phyloP scores from a whole-genome alignment of 2,329 filamentous ascomycete genomes.

The Coniosporium tulheliwenetii region DNA sequence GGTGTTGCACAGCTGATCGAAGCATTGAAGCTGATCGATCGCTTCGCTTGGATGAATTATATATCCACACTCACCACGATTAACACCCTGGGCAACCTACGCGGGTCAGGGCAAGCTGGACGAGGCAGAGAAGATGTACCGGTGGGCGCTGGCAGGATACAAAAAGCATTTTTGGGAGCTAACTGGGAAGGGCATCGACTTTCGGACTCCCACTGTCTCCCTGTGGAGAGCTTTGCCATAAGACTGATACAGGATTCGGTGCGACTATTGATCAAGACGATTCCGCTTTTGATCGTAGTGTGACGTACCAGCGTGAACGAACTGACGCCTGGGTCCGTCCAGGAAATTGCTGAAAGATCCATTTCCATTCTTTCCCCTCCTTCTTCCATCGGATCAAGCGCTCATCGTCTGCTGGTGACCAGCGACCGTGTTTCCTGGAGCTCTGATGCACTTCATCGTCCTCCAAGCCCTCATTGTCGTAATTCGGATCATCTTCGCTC shows the following conservation, averaged over 20 bases:
- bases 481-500: neutral
- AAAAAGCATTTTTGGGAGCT: neutral
- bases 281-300: neutral
- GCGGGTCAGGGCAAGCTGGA: neutral
- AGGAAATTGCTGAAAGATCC: neutral
- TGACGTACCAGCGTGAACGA: neutral
- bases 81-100: too few species aligned
- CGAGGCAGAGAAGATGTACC: constrained; percentile 1
- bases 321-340: neutral
- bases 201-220: too few species aligned
- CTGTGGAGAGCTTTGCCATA: too few species aligned
- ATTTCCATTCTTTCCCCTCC: neutral
- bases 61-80: too few species aligned
- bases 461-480: neutral
- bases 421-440: neutral
- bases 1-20: too few species aligned
- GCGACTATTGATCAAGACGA: neutral
- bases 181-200: too few species aligned
- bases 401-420: neutral
- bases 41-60: too few species aligned
- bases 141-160: neutral
- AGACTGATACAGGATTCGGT: too few species aligned
- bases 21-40: too few species aligned
- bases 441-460: neutral
- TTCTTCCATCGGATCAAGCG: neutral